Evolutionary conservation across 1,284 basidiomycete genomes (phyloP).

Genomic region (Vanrija sp.): DNA sequence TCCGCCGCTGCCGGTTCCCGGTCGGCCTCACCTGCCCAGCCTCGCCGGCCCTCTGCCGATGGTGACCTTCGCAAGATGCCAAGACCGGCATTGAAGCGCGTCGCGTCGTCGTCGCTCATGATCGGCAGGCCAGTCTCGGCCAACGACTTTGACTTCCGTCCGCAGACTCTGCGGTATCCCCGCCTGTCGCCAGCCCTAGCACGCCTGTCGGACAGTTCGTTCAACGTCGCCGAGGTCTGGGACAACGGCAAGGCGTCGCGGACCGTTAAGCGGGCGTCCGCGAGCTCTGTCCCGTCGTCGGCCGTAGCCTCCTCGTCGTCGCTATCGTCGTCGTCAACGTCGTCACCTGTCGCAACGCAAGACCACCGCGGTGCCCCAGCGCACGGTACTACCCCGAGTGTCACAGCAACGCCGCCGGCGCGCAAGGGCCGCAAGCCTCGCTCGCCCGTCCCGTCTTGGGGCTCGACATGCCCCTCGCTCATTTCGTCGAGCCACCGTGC

Average conservation of each 20-base stretch:
- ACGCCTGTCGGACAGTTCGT: conserved; percentile 13
- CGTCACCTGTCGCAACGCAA: not conserved
- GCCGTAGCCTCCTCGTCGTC: not conserved
- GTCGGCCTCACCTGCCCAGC: not conserved
- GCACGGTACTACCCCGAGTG: not conserved
- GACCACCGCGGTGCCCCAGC: not conserved
- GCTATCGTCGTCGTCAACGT: not conserved
- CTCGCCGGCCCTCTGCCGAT: conserved; percentile 8
- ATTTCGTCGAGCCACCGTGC: conserved; percentile 17
- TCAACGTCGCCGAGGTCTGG: not conserved
- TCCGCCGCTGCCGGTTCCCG: no score
- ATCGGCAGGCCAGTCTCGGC: not conserved
- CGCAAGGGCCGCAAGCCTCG: conserved; percentile 13
- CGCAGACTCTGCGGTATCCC: conserved; percentile 21
- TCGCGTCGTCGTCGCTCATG: conserved; percentile 1
- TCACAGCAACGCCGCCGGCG: not conserved
- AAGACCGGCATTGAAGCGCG: conserved; percentile 3
- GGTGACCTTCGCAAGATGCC: not conserved
- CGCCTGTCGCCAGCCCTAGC: conserved; percentile 21
- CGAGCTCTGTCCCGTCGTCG: no score
- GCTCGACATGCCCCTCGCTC: conserved; percentile 18
- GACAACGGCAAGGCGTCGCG: no score
- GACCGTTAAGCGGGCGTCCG: no score
- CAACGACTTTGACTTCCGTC: conserved; percentile 17
- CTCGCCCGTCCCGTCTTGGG: conserved; percentile 18